Conservation (phyloP, 1,284 basidiomycete species). For the Sparassis latifolia region DNA sequence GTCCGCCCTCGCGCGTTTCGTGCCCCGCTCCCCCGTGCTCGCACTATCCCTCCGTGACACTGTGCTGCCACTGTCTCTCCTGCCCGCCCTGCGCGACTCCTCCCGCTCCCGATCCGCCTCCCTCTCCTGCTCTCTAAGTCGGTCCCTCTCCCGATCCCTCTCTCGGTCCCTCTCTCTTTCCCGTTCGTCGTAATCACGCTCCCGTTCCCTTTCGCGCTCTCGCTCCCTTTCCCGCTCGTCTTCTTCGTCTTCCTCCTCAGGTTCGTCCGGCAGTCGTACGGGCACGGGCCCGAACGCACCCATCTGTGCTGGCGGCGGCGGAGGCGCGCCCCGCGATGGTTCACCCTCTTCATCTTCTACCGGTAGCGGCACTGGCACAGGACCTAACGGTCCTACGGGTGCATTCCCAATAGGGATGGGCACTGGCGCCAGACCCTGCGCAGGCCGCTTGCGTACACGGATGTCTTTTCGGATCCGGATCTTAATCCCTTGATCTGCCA, state of each 20-base stretch:
- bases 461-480: slow-evolving; percentile 89
- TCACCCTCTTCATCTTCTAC: slow-evolving; percentile 21
- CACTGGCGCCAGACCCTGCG: slow-evolving; percentile 30
- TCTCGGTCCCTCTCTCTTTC: slow-evolving; percentile 19
- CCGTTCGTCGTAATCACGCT: slow-evolving; percentile 15
- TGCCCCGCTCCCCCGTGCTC: slow-evolving; percentile 14
- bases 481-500: slow-evolving; percentile 91
- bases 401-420: slow-evolving; percentile 18
- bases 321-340: too few relatives aligned
- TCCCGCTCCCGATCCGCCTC: slow-evolving; percentile 19
- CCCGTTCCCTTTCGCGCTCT: slow-evolving; percentile 19
- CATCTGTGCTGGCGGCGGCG: slow-evolving; percentile 8
- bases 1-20: slow-evolving; percentile 15
- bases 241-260: slow-evolving; percentile 9
- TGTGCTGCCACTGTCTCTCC: slow-evolving; percentile 13
- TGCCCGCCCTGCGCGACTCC: slow-evolving; percentile 11
- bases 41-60: slow-evolving; percentile 10
- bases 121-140: neutral
- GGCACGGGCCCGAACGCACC: slow-evolving; percentile 26
- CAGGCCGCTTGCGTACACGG: slow-evolving; percentile 65
- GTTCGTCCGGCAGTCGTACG: slow-evolving; percentile 27
- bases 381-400: slow-evolving; percentile 17
- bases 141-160: slow-evolving; percentile 21
- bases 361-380: slow-evolving; percentile 32
- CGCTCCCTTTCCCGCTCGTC: slow-evolving; percentile 14